These are phyloP conservation scores for Phoma sp. DNA, from an alignment of 2,329 filamentous ascomycete genomes.

Conservation along the genomic window DNA sequence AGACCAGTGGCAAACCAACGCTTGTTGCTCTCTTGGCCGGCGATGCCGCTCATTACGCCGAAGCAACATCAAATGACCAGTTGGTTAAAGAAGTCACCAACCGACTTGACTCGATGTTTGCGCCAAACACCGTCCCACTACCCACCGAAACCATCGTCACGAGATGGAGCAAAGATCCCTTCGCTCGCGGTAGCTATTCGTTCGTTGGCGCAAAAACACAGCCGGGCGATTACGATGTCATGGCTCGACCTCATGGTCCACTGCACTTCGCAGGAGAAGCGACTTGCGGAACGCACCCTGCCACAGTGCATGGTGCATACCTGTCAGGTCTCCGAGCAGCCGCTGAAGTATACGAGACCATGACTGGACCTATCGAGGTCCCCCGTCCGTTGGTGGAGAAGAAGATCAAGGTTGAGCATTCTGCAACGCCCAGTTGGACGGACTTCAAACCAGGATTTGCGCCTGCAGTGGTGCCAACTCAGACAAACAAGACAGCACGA, in stretches of 20 bases:
- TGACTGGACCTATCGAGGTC: conserved; percentile 82
- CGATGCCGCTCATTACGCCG: conserved; percentile 88
- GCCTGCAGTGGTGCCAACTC: conserved; percentile 21
- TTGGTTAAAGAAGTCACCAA: conserved; percentile 82
- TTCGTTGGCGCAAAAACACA: conserved; percentile 85
- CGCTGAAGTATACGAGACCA: conserved; percentile 79
- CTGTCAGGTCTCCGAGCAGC: conserved; percentile 90
- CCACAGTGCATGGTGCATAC: conserved; percentile 96
- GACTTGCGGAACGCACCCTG: conserved; percentile 93
- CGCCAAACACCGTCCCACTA: conserved; percentile 67
- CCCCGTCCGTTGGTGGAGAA: conserved; percentile 76
- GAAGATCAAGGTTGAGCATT: conserved; percentile 40
- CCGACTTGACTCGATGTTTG: conserved; percentile 79
- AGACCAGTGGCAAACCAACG: conserved; percentile 84
- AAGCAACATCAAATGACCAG: conserved; percentile 75
- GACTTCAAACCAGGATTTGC: conserved; percentile 36
- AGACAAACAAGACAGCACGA: conserved; percentile 31
- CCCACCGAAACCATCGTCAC: conserved; percentile 90
- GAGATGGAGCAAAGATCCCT: conserved; percentile 88
- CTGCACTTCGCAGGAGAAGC: conserved; percentile 96
- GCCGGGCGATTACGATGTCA: conserved; percentile 88
- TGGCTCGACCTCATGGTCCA: conserved; percentile 85
- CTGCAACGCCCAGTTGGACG: conserved; percentile 18
- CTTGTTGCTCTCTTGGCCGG: conserved; percentile 95
- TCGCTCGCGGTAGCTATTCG: conserved; percentile 94